Base-by-base conservation (phyloP, 169 alveolate species). In the Plasmodium sp. region DNA sequence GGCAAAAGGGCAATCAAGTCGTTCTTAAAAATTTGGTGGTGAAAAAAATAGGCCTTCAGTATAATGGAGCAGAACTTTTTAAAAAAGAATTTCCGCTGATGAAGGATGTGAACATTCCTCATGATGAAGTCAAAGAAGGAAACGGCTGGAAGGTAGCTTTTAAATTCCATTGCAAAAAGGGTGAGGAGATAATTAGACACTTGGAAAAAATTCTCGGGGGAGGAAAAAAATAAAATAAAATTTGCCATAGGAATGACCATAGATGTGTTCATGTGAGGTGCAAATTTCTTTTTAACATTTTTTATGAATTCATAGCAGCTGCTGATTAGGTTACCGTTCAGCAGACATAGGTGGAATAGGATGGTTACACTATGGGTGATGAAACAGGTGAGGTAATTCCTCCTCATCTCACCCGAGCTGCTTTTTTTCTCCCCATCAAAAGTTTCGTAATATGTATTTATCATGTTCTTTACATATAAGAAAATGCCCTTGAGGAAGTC, bases 101-200 rank as follows among this genome's bases (percentile, higher is more conserved):
- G 58, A 31, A 84, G 84, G 16, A 84, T 74, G 34, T 74, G 39
- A 31, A 73, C 12, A 48, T 84, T 74, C 41, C 79, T 84, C 80
- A 73, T 84, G 34, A 84, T 74, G 81, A 84, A 84, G 75, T 84
- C 84, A 84, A 84, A 84, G 33, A 84, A 84, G 34, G 93, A 5
- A 2, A 84, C 67, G 31, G 93, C 93, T 74, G 62, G 39, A 51
- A 84, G 81, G 81, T 67, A 73, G 67, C 27, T 67, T 84, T 74
- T 84, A 74, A 51, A 84, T 84, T 84, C 93, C 34, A n/a, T 56
- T 51, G 56, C 41, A 16, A 84, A 45, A 18, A 10, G 27, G 45
- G 62, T 73, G 74, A 45, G 36, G 51, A 84, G 62, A 73, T 84
- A 84, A 48, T 84, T 84, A 74, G 93, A 84, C 62, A 75, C 93